These are phyloP conservation scores for Nigrospora oryzae DNA, from an alignment of 2,329 filamentous ascomycete species.

Conservation along the genomic window DNA sequence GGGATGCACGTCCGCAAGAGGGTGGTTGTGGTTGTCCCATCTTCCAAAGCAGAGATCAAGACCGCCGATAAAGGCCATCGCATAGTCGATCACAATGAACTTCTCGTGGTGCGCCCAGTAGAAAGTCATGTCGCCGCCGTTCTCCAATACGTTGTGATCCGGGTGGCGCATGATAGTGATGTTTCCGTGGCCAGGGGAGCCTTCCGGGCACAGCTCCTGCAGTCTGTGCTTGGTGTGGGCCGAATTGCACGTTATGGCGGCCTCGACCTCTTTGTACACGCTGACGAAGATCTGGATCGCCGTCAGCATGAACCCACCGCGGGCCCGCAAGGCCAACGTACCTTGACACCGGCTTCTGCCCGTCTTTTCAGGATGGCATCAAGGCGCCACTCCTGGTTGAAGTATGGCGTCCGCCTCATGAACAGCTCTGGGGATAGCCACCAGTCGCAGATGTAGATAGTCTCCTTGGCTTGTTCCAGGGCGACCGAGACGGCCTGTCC, in stretches of 20 bases:
- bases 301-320: no score
- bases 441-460: conserved; percentile 95
- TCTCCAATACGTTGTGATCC: conserved; percentile 91
- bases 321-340: no score
- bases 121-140: conserved; percentile 90
- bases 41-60: conserved; percentile 92
- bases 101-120: conserved; percentile 91
- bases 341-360: conserved; percentile 82
- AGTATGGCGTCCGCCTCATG: conserved; percentile 73
- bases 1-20: conserved; percentile 80
- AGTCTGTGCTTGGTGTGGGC: conserved; percentile 86
- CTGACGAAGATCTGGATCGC: conserved; percentile 63
- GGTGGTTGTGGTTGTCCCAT: conserved; percentile 84
- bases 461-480: conserved; percentile 82
- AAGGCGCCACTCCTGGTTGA: conserved; percentile 77
- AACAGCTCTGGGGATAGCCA: conserved; percentile 90
- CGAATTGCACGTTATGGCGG: conserved; percentile 84
- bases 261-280: conserved; percentile 82
- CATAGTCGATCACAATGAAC: conserved; percentile 90
- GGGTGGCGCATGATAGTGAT: conserved; percentile 86
- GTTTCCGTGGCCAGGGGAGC: conserved; percentile 75
- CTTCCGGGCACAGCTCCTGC: conserved; percentile 70
- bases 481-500: conserved; percentile 69
- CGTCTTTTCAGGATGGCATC: conserved; percentile 81
- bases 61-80: conserved; percentile 85